These are phyloP conservation scores for Scalesia atractyloides DNA, from an alignment of 129 eudicot genomes.

Conservation along the genomic window DNA sequence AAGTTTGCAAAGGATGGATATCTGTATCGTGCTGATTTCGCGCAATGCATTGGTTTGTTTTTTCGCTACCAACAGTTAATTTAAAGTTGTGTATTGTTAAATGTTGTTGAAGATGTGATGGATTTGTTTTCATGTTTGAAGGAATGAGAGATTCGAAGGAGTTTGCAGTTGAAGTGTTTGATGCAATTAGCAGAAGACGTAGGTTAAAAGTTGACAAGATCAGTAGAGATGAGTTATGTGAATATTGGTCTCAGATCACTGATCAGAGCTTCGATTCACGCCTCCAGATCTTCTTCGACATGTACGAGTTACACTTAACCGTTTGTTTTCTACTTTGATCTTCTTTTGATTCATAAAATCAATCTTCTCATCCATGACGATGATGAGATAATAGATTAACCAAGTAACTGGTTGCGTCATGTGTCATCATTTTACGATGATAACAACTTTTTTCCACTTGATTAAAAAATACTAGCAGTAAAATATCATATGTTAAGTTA, in stretches of 20 bases:
- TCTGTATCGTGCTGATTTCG: constrained; percentile 78
- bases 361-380: too few species aligned
- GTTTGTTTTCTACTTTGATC: too few species aligned
- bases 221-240: constrained; percentile 72
- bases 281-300: constrained; percentile 90
- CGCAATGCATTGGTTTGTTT: constrained; percentile 85
- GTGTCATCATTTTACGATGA: too few species aligned
- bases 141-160: constrained; percentile 95
- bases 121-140: constrained; percentile 15
- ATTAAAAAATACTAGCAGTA: too few species aligned
- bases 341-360: too few species aligned
- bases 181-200: constrained; percentile 85
- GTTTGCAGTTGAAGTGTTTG: constrained; percentile 88
- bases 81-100: too few species aligned
- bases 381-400: too few species aligned
- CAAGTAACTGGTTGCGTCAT: too few species aligned
- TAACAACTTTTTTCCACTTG: too few species aligned
- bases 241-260: constrained; percentile 81
- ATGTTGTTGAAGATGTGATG: not conserved
- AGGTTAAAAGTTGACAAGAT: constrained; percentile 80
- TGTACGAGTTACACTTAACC: constrained; percentile 26
- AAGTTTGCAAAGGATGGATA: constrained; percentile 83
- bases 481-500: too few species aligned
- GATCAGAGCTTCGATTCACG: constrained; percentile 99
- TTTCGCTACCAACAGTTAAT: too few species aligned